phyloP scores from a whole-genome alignment of 306 rosid species.

The Glycine latifolia region DNA sequence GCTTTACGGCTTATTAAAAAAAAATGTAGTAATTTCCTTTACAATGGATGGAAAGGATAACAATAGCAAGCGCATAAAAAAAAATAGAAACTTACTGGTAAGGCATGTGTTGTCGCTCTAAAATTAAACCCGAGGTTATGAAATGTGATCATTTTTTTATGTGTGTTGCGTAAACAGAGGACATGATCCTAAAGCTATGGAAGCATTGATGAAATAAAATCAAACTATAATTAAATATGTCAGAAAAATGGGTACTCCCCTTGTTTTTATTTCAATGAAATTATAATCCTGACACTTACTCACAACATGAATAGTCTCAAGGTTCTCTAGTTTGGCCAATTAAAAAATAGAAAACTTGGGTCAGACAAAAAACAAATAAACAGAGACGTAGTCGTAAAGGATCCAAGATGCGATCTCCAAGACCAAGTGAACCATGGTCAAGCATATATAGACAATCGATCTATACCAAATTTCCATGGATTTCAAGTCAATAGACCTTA shows the following conservation, averaged over 20 bases:
- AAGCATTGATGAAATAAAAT: slow-evolving; percentile 42
- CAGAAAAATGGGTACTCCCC: background rate
- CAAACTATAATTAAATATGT: slow-evolving; percentile 25
- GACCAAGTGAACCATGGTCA: slow-evolving; percentile 41
- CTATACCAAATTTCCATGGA: slow-evolving; percentile 18
- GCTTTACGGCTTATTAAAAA: background rate
- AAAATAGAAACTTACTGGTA: background rate
- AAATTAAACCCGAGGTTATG: slow-evolving; percentile 32
- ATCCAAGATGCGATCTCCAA: slow-evolving; percentile 46
- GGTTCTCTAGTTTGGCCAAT: background rate
- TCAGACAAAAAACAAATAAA: background rate
- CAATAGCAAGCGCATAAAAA: too few species aligned
- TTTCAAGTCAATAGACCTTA: background rate
- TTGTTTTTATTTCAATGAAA: slow-evolving; percentile 17
- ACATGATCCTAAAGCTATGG: slow-evolving; percentile 65
- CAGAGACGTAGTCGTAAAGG: background rate
- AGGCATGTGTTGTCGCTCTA: background rate
- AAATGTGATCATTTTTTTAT: slow-evolving; percentile 40
- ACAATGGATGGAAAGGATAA: too few species aligned
- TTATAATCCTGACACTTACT: background rate
- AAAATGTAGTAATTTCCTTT: too few species aligned
- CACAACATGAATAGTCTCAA: background rate
- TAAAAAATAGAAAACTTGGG: background rate
- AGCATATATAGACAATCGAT: background rate
- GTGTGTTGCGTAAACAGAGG: slow-evolving; percentile 47